phyloP scores from a whole-genome alignment of 768 basidiomycete genomes.

The Rhodotorula taiwanensis region DNA sequence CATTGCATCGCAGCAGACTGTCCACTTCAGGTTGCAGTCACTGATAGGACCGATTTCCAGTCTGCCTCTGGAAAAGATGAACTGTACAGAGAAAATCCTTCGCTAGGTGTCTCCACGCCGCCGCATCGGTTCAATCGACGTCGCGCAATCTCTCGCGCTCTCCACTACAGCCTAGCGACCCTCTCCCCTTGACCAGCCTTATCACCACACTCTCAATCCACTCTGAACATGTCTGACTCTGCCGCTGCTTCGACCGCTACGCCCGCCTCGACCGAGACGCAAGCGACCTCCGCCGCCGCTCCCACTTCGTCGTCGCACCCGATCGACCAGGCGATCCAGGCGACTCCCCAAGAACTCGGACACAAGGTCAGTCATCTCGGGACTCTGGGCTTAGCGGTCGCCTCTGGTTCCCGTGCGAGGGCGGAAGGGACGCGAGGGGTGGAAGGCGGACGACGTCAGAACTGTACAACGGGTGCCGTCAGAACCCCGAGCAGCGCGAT shows the following conservation, averaged over 20 bases:
- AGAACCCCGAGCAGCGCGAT: too few species aligned
- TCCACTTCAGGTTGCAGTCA: too few species aligned
- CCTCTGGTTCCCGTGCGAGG: not conserved
- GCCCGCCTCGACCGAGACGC: not conserved
- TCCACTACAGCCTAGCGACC: not conserved
- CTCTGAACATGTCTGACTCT: constrained; percentile 19
- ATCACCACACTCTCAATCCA: not conserved
- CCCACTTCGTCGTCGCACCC: not conserved
- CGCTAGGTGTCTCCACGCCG: too few species aligned
- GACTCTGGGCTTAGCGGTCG: too few species aligned
- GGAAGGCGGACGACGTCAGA: too few species aligned
- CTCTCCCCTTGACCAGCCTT: not conserved
- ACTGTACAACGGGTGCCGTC: too few species aligned
- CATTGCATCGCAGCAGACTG: too few species aligned
- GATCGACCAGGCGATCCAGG: constrained; percentile 34
- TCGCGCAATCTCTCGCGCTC: not conserved
- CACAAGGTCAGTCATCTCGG: constrained; percentile 39
- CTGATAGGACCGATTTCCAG: too few species aligned
- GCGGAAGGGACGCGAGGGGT: too few species aligned
- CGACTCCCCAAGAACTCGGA: constrained; percentile 31
- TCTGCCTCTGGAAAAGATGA: too few species aligned
- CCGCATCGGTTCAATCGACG: not conserved
- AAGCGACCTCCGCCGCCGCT: too few species aligned
- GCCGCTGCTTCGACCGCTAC: not conserved
- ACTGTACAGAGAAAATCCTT: too few species aligned